A percentile compares a stretch with the other conserved stretches of the same genome.
phyloP scores from a whole-genome alignment of 345 rosid species.

The Jatropha curcas region DNA sequence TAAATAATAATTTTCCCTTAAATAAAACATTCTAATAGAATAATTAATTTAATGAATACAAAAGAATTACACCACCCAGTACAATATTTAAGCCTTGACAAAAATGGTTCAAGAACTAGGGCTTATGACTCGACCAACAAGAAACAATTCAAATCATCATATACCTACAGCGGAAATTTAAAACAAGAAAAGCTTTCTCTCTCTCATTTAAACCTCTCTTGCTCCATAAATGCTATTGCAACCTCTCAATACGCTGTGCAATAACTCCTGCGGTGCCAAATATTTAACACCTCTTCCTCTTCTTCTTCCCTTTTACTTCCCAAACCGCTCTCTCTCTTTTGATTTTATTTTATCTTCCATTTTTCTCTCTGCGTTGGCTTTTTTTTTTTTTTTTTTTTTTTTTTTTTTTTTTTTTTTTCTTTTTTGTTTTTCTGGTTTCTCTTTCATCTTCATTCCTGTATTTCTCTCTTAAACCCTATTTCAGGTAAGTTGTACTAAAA shows the following conservation, averaged over 20 bases:
- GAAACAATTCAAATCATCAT: constrained; percentile 18
- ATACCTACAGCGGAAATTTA: constrained; percentile 14
- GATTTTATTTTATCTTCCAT: too few relatives aligned
- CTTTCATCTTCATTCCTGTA: constrained; percentile 1
- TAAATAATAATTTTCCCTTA: too few relatives aligned
- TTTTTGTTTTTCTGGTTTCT: constrained; percentile 5
- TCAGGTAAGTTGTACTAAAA: background rate
- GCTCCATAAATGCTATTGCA: constrained; percentile 73
- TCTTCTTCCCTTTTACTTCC: too few relatives aligned
- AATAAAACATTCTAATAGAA: too few relatives aligned
- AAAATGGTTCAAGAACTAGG: too few relatives aligned
- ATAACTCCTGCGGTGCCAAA: constrained; percentile 61
- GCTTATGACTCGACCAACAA: too few relatives aligned
- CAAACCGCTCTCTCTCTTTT: too few relatives aligned
- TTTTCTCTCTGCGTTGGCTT: too few relatives aligned
- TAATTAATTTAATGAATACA: too few relatives aligned
- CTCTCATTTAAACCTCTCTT: constrained; percentile 40
- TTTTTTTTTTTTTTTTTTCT: background rate
- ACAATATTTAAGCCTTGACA: too few relatives aligned
- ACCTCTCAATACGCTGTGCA: constrained; percentile 69
- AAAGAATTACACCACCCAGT: too few relatives aligned
- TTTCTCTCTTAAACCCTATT: background rate
- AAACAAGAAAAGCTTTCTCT: background rate
- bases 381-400: constrained; percentile 3
- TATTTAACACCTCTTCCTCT: constrained; percentile 35